A percentile compares a stretch with the other conserved stretches of the same genome.
Conservation (phyloP, 108 stramenopile genomes). For the Bacterosira constricta region DNA sequence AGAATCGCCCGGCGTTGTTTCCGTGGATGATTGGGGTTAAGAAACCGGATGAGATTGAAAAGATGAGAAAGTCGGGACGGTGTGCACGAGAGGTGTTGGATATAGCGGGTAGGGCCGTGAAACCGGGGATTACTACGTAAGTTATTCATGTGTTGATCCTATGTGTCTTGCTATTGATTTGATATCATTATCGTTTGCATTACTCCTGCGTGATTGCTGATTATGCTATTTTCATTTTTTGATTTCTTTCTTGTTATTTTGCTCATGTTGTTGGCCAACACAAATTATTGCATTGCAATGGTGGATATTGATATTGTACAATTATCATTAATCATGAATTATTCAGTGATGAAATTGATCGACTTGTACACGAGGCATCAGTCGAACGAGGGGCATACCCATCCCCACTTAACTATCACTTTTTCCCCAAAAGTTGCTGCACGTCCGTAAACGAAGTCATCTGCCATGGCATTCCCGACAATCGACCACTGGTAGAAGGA, state of each 20-base stretch:
- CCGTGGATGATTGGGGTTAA: conserved; percentile 93
- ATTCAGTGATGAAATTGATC: conserved; percentile 92
- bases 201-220: no score
- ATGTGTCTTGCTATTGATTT: no score
- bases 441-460: conserved; percentile 97
- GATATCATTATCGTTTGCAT: no score
- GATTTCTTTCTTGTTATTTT: not conserved
- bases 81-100: conserved; percentile 93
- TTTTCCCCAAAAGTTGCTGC: conserved; percentile 95
- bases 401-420: conserved; percentile 93
- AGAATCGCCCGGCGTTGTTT: conserved; percentile 48
- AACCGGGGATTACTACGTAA: conserved; percentile 79
- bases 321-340: no score
- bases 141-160: no score
- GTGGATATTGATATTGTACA: no score
- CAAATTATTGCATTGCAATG: no score
- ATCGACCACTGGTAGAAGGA: conserved; percentile 75
- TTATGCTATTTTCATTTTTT: no score
- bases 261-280: not conserved
- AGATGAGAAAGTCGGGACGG: conserved; percentile 88
- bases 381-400: conserved; percentile 67
- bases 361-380: conserved; percentile 80
- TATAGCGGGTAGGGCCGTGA: conserved; percentile 82
- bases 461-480: conserved; percentile 98
- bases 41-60: conserved; percentile 85